These are phyloP conservation scores for Dactylellina parvicollis DNA, from an alignment of 2,329 filamentous ascomycete genomes.

Conservation along the genomic window DNA sequence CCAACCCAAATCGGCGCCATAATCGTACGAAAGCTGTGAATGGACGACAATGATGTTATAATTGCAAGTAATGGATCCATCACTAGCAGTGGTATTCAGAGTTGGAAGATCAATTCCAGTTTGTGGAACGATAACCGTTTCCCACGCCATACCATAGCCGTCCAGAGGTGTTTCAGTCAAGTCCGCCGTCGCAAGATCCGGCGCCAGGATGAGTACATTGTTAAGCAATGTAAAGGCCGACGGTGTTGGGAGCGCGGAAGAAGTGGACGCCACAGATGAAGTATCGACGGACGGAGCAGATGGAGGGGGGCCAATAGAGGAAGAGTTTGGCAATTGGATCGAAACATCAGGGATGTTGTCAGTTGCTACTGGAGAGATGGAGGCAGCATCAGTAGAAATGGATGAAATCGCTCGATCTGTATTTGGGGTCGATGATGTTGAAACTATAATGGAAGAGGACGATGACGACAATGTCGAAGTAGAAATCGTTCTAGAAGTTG, in stretches of 20 bases:
- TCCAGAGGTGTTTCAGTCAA: constrained; percentile 61
- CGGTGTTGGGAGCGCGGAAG: constrained; percentile 16
- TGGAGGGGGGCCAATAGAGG: constrained; percentile 12
- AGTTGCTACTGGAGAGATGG: constrained; percentile 19
- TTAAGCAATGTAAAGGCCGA: constrained; percentile 20
- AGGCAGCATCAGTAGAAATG: constrained; percentile 3
- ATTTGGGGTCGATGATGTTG: constrained; percentile 17
- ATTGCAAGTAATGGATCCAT: constrained; percentile 64
- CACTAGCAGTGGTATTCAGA: constrained; percentile 64
- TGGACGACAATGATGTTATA: constrained; percentile 70
- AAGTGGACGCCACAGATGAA: neutral
- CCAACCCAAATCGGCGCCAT: constrained; percentile 62
- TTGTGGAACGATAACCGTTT: constrained; percentile 68
- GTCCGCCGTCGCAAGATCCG: constrained; percentile 7
- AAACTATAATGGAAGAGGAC: neutral
- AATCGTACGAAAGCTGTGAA: constrained; percentile 68
- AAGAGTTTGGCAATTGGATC: constrained; percentile 18
- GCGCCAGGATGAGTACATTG: constrained; percentile 39
- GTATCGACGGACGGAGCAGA: constrained; percentile 30
- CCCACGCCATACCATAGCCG: constrained; percentile 71
- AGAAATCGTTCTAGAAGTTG: neutral
- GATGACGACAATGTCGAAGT: neutral
- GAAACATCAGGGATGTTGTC: constrained; percentile 20
- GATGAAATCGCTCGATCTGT: constrained; percentile 25
- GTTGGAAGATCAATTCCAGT: constrained; percentile 66